A percentile compares a stretch with the other conserved stretches of the same genome.
Conservation (phyloP, 176 grass and related monocot genomes). For the Hordeum marinum region DNA sequence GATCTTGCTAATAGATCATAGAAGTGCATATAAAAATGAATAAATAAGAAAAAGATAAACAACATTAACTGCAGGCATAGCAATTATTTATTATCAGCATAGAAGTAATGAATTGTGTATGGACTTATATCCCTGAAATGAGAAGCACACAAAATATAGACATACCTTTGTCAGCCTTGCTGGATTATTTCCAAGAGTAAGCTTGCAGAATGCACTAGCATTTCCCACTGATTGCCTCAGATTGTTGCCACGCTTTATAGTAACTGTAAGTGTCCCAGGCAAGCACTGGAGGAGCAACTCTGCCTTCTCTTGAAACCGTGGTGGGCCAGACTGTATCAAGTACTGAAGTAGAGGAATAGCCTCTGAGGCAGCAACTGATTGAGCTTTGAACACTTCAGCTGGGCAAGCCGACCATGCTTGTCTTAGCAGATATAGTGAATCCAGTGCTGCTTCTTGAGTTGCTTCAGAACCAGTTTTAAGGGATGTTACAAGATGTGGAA, state of each 20-base stretch:
- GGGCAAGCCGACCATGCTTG: conserved; percentile 98
- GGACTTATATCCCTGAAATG: conserved; percentile 24
- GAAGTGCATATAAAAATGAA: background rate
- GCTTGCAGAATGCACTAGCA: conserved; percentile 93
- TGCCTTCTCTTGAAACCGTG: conserved; percentile 96
- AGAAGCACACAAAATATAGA: conserved; percentile 1
- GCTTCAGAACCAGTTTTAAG: conserved; percentile 96
- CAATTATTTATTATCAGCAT: background rate
- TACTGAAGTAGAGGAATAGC: conserved; percentile 98
- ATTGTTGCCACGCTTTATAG: conserved; percentile 94
- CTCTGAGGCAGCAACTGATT: conserved; percentile 91
- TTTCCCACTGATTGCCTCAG: conserved; percentile 96
- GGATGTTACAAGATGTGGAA: conserved; percentile 91
- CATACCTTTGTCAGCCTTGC: conserved; percentile 89
- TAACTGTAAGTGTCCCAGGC: conserved; percentile 94
- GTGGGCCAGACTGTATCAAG: conserved; percentile 97
- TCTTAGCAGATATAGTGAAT: conserved; percentile 93
- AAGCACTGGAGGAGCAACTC: conserved; percentile 94
- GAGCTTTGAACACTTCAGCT: conserved; percentile 93
- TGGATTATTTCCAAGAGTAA: conserved; percentile 94
- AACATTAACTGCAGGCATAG: background rate
- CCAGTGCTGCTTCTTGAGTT: conserved; percentile 95
- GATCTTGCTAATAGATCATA: background rate
- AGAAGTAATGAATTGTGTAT: background rate
- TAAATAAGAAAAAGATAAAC: background rate